A percentile compares a stretch with the other conserved stretches of the same genome.
These are phyloP conservation scores for Thraustotheca clavata DNA, from an alignment of 352 stramenopile species.

Conservation along the genomic window DNA sequence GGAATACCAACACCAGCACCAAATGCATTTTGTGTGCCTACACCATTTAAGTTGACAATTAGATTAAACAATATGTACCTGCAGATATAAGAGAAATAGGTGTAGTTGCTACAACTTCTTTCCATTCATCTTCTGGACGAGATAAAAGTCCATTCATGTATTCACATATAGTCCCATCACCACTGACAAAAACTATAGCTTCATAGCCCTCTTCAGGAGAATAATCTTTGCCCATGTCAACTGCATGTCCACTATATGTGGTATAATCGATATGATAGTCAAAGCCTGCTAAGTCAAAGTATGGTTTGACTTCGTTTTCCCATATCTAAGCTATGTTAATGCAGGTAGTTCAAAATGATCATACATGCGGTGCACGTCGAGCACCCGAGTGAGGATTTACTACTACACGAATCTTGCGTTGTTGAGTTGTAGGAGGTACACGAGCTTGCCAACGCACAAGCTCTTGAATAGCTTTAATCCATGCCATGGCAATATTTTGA, in stretches of 20 bases:
- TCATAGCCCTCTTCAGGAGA: conserved; percentile 68
- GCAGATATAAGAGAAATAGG: conserved; percentile 75
- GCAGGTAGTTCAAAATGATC: neutral
- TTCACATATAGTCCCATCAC: conserved; percentile 66
- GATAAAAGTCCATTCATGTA: conserved; percentile 76
- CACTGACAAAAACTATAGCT: conserved; percentile 67
- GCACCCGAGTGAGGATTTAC: conserved; percentile 76
- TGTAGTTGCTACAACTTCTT: conserved; percentile 68
- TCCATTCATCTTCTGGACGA: conserved; percentile 68
- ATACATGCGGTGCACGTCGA: conserved; percentile 32
- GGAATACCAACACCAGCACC: conserved; percentile 59
- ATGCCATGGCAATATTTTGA: conserved; percentile 33
- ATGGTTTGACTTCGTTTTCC: conserved; percentile 62
- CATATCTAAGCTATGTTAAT: conserved; percentile 33
- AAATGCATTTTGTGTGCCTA: conserved; percentile 68
- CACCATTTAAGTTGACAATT: neutral
- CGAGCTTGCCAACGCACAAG: conserved; percentile 75
- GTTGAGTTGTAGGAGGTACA: conserved; percentile 53
- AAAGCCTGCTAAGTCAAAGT: conserved; percentile 68
- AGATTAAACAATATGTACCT: conserved; percentile 19
- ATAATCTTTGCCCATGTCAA: conserved; percentile 65
- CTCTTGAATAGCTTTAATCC: conserved; percentile 62
- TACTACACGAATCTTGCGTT: conserved; percentile 67
- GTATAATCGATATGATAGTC: conserved; percentile 70
- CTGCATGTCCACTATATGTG: conserved; percentile 55